phyloP scores from a whole-genome alignment of 257 asterid species.

The Forsythia suspensa region DNA sequence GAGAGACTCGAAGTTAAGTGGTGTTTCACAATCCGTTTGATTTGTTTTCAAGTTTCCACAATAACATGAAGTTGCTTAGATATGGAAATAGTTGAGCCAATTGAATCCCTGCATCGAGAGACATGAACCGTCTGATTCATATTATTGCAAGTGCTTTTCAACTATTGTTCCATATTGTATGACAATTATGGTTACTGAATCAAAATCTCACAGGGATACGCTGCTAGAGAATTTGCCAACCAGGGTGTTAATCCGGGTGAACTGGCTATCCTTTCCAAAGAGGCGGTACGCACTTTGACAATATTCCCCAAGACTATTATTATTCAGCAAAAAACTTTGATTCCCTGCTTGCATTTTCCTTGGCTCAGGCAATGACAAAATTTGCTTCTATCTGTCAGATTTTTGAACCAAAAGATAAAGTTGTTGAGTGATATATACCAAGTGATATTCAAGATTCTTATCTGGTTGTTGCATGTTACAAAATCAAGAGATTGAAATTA shows the following conservation, averaged over 20 bases:
- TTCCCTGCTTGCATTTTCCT: neutral
- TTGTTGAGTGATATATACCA: neutral
- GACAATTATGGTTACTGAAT: neutral
- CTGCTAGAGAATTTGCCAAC: constrained; percentile 87
- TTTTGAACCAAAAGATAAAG: constrained; percentile 1
- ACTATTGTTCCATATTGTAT: neutral
- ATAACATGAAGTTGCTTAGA: no score
- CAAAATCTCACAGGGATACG: constrained; percentile 68
- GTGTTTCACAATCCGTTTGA: no score
- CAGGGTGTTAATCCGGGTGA: constrained; percentile 90
- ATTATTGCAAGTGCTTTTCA: neutral
- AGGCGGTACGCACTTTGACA: constrained; percentile 58
- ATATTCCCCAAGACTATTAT: neutral
- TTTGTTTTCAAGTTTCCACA: no score
- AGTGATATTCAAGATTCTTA: neutral
- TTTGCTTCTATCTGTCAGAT: neutral
- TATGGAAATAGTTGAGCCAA: neutral
- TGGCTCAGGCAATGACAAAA: neutral
- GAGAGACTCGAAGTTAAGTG: no score
- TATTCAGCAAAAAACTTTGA: neutral
- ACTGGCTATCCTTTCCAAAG: constrained; percentile 88
- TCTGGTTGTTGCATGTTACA: neutral
- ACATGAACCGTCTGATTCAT: no score
- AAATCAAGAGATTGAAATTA: neutral
- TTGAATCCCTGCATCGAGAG: neutral